Conservation (phyloP, 2,329 filamentous ascomycete genomes). For the Ophiosphaerella narmari region DNA sequence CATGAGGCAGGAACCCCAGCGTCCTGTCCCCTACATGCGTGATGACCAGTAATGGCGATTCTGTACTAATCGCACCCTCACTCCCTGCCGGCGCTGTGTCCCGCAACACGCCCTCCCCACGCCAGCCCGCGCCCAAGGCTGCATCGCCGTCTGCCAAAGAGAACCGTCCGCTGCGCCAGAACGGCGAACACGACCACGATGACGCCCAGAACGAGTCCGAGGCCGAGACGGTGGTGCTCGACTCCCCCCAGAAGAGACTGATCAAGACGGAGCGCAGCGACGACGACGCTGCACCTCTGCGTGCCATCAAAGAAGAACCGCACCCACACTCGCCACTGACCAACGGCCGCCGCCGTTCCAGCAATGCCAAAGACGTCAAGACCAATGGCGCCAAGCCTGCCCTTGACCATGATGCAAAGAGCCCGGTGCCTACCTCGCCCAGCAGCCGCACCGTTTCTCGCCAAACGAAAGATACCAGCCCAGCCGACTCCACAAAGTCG, state of each 20-base stretch:
- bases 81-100: slow-evolving; percentile 20
- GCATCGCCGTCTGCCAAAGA: slow-evolving; percentile 26
- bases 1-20: slow-evolving; percentile 46
- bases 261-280: slow-evolving; percentile 48
- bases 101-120: slow-evolving; percentile 14
- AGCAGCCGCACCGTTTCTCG: slow-evolving; percentile 41
- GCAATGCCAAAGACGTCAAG: slow-evolving; percentile 28
- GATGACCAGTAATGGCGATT: slow-evolving; percentile 48
- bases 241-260: slow-evolving; percentile 44
- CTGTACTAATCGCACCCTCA: slow-evolving; percentile 37
- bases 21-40: slow-evolving; percentile 45
- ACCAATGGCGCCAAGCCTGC: slow-evolving; percentile 36
- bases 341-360: slow-evolving; percentile 33
- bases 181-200: slow-evolving; percentile 32
- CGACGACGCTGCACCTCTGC: slow-evolving; percentile 28
- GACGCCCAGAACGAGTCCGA: slow-evolving; percentile 53
- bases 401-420: slow-evolving; percentile 38
- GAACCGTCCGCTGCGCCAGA: slow-evolving; percentile 19
- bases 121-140: slow-evolving; percentile 15
- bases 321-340: slow-evolving; percentile 27
- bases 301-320: slow-evolving; percentile 35
- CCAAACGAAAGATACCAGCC: slow-evolving; percentile 43
- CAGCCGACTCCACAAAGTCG: slow-evolving; percentile 33
- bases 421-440: slow-evolving; percentile 40
- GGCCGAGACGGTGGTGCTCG: slow-evolving; percentile 56